Percentiles rank a stretch among this genome's conserved stretches.
Conservation (phyloP, 257 asterid genomes). For the Anisodus tanguticus region DNA sequence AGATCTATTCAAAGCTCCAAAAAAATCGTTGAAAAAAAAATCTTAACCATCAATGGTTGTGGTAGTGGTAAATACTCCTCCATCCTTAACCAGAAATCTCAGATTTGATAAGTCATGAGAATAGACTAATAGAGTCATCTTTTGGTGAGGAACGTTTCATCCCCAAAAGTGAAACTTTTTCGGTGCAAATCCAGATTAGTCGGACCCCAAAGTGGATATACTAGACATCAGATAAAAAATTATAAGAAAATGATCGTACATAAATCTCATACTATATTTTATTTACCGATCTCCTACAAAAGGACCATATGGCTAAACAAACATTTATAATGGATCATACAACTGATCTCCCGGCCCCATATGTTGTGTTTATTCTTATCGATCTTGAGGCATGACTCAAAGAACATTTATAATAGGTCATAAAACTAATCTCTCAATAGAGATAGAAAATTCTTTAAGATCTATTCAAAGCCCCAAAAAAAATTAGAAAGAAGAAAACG, state of each 20-base stretch:
- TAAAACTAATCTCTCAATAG: not conserved
- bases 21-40: too few species aligned
- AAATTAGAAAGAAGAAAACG: not conserved
- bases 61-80: not conserved
- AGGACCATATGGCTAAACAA: not conserved
- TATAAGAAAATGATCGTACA: too few species aligned
- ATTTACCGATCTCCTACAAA: not conserved
- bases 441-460: not conserved
- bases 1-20: too few species aligned
- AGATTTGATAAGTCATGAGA: not conserved
- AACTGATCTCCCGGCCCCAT: not conserved
- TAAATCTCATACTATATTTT: too few species aligned
- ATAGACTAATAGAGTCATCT: too few species aligned
- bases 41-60: too few species aligned
- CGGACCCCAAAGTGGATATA: too few species aligned
- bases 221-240: too few species aligned
- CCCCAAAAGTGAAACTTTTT: not conserved
- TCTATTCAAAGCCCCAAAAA: not conserved
- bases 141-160: not conserved
- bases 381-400: not conserved
- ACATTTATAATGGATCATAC: not conserved
- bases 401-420: not conserved
- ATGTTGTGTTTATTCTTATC: not conserved
- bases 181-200: too few species aligned
- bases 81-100: not conserved